Evolutionary conservation across 768 basidiomycete genomes (phyloP).

Genomic region (Mycena rebaudengoi): DNA sequence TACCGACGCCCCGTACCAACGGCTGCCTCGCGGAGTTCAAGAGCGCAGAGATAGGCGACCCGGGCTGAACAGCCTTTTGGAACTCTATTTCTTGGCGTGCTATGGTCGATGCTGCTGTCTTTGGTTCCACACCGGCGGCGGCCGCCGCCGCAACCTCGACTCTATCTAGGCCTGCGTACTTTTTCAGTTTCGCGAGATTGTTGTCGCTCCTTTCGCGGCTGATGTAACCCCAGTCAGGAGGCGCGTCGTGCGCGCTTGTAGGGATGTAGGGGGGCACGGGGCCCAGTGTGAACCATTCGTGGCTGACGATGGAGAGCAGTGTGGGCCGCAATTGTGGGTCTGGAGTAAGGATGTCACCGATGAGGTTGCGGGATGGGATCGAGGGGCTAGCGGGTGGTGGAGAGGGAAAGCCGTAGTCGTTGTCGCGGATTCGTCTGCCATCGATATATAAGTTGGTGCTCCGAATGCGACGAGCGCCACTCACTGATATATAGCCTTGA

Average conservation of each 20-base stretch:
- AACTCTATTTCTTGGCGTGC: slow-evolving; percentile 96
- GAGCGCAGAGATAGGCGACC: slow-evolving; percentile 91
- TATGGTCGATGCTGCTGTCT: slow-evolving; percentile 56
- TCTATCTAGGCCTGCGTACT: slow-evolving; percentile 69
- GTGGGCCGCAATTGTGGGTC: slow-evolving; percentile 86
- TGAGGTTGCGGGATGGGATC: slow-evolving; percentile 69
- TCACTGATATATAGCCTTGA: slow-evolving; percentile 94
- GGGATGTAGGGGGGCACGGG: slow-evolving; percentile 86
- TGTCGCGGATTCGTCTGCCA: slow-evolving; percentile 87
- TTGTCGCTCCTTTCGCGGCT: slow-evolving; percentile 63
- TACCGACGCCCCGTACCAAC: slow-evolving; percentile 69
- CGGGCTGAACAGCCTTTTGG: slow-evolving; percentile 94
- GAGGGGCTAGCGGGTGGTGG: slow-evolving; percentile 64
- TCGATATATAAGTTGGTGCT: neutral
- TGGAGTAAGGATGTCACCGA: slow-evolving; percentile 85
- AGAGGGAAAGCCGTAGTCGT: slow-evolving; percentile 90
- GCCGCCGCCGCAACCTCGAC: slow-evolving; percentile 55
- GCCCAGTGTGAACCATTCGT: slow-evolving; percentile 85
- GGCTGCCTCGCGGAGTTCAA: slow-evolving; percentile 91
- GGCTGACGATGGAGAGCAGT: slow-evolving; percentile 84
- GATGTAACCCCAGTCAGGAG: slow-evolving; percentile 81
- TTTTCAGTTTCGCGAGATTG: slow-evolving; percentile 77
- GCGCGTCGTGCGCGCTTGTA: slow-evolving; percentile 73
- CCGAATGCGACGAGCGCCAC: slow-evolving; percentile 25
- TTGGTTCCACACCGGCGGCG: slow-evolving; percentile 49